Conservation (phyloP, 768 basidiomycete genomes). For the Termitomyces sp. region DNA sequence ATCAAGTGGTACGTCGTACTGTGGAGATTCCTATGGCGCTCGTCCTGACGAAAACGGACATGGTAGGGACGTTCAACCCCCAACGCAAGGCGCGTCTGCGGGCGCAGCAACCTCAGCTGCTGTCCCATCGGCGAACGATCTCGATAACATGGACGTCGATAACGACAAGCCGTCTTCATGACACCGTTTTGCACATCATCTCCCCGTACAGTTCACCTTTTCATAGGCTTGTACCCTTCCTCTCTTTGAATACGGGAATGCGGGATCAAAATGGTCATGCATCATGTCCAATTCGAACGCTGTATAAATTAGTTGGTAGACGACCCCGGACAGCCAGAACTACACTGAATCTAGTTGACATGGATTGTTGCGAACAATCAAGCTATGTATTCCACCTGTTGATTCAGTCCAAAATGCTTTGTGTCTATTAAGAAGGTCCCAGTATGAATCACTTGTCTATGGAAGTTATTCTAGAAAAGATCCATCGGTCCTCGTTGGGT, state of each 20-base stretch:
- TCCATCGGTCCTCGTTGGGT: not conserved
- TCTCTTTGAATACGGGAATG: not conserved
- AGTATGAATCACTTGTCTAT: not conserved
- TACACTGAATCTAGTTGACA: not conserved
- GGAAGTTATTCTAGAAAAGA: not conserved
- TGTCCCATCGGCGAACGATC: conserved; percentile 69
- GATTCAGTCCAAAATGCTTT: not conserved
- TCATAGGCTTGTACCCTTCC: not conserved
- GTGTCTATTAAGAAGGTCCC: not conserved
- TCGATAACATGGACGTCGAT: conserved; percentile 39
- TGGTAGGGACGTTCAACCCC: conserved; percentile 61
- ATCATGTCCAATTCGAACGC: not conserved
- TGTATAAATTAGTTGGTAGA: too few relatives aligned
- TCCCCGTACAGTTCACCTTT: not conserved
- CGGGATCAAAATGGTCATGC: not conserved
- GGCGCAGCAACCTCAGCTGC: conserved; percentile 71
- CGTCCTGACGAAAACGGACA: not conserved
- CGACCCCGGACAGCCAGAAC: not conserved
- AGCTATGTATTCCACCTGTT: not conserved
- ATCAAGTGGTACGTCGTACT: conserved; percentile 67
- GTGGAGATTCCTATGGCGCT: not conserved
- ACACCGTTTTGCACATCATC: not conserved
- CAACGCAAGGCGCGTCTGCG: conserved; percentile 37
- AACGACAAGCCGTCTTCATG: conserved; percentile 21
- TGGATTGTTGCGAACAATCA: not conserved